Conservation (phyloP, 768 basidiomycete species). For the Kockovaella imperatae region DNA sequence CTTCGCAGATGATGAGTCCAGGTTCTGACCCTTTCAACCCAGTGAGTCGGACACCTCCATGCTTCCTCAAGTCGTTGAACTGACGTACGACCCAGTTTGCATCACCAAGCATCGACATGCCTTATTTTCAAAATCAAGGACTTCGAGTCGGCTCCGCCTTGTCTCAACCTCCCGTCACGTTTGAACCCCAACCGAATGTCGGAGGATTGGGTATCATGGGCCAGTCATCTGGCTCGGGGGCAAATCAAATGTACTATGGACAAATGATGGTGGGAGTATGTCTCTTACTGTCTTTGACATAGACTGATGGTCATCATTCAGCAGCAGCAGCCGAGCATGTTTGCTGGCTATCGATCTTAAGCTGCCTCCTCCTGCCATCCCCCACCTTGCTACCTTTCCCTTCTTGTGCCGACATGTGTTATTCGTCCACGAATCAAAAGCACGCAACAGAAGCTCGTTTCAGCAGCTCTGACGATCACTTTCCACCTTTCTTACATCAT, state of each 20-base stretch:
- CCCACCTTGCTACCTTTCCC: too few relatives aligned
- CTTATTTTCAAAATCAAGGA: conserved; percentile 16
- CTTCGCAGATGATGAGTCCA: conserved; percentile 39
- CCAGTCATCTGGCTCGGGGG: background rate
- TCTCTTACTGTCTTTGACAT: too few relatives aligned
- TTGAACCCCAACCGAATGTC: conserved; percentile 37
- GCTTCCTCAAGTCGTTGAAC: too few relatives aligned
- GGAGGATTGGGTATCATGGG: conserved; percentile 41
- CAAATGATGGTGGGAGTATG: background rate
- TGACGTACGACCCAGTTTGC: conserved; percentile 28
- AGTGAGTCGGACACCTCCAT: conserved; percentile 18
- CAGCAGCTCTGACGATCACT: too few relatives aligned
- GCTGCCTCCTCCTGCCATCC: too few relatives aligned
- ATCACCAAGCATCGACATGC: conserved; percentile 36
- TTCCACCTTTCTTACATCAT: too few relatives aligned
- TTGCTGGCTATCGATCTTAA: too few relatives aligned
- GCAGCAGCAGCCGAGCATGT: too few relatives aligned
- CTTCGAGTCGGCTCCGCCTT: conserved; percentile 13
- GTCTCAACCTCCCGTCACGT: conserved; percentile 22
- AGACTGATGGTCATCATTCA: too few relatives aligned
- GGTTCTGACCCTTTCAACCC: conserved; percentile 45
- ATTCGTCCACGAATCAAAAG: too few relatives aligned
- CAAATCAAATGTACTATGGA: background rate
- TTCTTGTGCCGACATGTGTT: too few relatives aligned
- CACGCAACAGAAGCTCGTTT: too few relatives aligned